phyloP scores from a whole-genome alignment of 768 basidiomycete genomes.

The Fistulinella prunicolor region DNA sequence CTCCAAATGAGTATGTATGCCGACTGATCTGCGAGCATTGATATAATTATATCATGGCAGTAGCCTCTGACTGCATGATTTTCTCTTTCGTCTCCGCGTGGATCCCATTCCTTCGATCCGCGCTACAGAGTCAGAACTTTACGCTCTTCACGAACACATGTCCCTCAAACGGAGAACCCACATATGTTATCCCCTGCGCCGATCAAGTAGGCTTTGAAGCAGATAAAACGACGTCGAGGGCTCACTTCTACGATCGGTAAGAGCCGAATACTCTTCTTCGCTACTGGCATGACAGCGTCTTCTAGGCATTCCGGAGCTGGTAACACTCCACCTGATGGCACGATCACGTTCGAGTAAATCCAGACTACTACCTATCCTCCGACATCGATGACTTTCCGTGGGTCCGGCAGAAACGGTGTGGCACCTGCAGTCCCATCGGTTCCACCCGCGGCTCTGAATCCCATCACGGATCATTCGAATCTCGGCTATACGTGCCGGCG shows the following conservation, averaged over 20 bases:
- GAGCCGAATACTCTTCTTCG: background rate
- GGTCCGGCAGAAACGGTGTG: no score
- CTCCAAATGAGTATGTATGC: no score
- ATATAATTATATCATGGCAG: no score
- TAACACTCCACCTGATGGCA: background rate
- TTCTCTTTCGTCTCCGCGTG: no score
- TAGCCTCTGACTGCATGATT: no score
- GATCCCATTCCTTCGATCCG: no score
- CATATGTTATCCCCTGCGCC: background rate
- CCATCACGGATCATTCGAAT: background rate
- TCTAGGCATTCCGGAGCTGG: background rate
- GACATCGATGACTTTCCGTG: no score
- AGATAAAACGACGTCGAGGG: background rate
- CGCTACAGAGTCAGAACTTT: no score
- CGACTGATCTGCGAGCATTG: no score
- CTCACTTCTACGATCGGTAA: background rate
- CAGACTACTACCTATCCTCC: background rate
- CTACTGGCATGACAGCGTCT: background rate
- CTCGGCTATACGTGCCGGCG: slow-evolving; percentile 3
- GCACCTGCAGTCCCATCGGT: background rate
- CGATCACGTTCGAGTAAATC: background rate
- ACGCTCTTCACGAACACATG: no score
- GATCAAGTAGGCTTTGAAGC: background rate
- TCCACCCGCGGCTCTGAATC: background rate
- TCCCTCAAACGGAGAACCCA: background rate